Base-by-base conservation (phyloP, 352 stramenopile species). In the Phytopythium oedochilum region DNA sequence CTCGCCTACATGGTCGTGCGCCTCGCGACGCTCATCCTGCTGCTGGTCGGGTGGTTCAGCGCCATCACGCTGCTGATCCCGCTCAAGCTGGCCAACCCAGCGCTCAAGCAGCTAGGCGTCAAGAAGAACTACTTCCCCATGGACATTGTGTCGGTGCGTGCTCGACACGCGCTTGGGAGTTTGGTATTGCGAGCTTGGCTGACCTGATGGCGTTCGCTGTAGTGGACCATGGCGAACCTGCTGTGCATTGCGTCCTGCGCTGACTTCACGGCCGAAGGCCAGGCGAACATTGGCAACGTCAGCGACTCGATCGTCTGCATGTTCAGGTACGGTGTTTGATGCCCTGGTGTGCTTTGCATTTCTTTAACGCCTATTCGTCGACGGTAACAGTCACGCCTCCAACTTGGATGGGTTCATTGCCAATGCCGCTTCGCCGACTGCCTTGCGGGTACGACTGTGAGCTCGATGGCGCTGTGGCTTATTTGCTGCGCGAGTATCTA, bases 341-440 rank as follows among this genome's bases (percentile, higher is more conserved):
- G 40, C 29, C n/a, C 20, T 22, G 23, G 0, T n/a, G 22, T 18
- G 17, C 7, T 0, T 5, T 4, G 3, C 8, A 9, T n/a, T n/a
- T n/a, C n/a, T n/a, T n/a, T n/a, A n/a, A n/a, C n/a, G n/a, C n/a
- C n/a, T n/a, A n/a, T n/a, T n/a, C n/a, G n/a, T n/a, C n/a, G n/a
- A n/a, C 15, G 40, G 15, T 17, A 25, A 28, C 40, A 75, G 84
- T 62, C 84, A 94, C 60, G 83, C 78, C 31, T 94, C 84, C 31
- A 94, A 94, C 61, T 64, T 91, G 9, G 84, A 94, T 51, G 82
- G 79, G 8, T 88, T 94, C 52, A 86, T 94, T 53, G 78, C 92
- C n/a, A 91, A 91, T 45, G 71, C 55, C 17, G 71, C 68, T 23
- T 91, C 84, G 20, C 84, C 82, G 0, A 59, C 78, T 56, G 77